Conservation (phyloP, 768 basidiomycete genomes). For the Boletellus ananiceps region DNA sequence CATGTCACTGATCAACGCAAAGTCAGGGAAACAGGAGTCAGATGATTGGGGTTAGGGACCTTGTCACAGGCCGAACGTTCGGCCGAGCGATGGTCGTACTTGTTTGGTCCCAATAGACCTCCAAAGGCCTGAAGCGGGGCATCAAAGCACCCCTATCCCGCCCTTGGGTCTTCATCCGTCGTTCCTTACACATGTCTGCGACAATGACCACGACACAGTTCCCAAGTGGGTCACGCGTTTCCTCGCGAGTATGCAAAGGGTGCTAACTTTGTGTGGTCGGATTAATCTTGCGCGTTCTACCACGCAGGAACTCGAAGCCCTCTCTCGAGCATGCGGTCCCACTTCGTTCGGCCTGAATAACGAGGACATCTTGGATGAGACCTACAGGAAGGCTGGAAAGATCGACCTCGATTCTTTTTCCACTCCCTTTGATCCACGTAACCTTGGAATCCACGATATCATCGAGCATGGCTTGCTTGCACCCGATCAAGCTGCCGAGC, state of each 20-base stretch:
- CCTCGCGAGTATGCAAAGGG: neutral
- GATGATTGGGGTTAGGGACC: too few species aligned
- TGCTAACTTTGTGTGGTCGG: neutral
- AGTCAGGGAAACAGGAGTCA: too few species aligned
- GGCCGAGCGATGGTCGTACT: too few species aligned
- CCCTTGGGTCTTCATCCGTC: too few species aligned
- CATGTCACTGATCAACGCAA: too few species aligned
- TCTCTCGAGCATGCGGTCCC: constrained; percentile 35
- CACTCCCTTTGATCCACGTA: neutral
- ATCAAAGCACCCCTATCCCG: too few species aligned
- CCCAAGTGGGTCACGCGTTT: neutral
- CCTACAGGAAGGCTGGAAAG: neutral
- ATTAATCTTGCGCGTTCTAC: neutral
- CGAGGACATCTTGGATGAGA: neutral
- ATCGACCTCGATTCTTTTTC: neutral
- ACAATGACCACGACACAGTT: neutral
- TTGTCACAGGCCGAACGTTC: too few species aligned
- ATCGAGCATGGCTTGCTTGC: constrained; percentile 28
- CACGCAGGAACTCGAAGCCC: constrained; percentile 1
- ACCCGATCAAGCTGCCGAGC: neutral
- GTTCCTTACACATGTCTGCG: neutral
- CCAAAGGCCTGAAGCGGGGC: too few species aligned
- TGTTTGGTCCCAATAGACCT: too few species aligned
- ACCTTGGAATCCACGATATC: constrained; percentile 6
- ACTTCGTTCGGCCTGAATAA: constrained; percentile 7